phyloP scores from a whole-genome alignment of 2,329 filamentous ascomycete species.

The Zarea fungicola region DNA sequence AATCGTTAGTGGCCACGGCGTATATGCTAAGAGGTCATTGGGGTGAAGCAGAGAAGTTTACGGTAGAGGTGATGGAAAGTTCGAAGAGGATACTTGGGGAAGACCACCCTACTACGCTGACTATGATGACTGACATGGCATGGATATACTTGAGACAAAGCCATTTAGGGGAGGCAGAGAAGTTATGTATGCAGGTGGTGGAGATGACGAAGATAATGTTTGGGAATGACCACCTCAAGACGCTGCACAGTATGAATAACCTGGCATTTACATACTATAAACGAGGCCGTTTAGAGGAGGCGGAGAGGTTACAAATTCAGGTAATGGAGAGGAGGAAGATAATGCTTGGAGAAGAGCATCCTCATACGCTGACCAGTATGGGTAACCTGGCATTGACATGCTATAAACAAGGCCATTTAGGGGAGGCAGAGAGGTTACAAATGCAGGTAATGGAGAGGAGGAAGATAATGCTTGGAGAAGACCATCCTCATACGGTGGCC shows the following conservation, averaged over 20 bases:
- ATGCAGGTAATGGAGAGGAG: conserved; percentile 9
- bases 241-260: neutral
- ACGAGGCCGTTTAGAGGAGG: neutral
- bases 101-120: conserved; percentile 17
- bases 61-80: conserved; percentile 14
- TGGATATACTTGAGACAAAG: neutral
- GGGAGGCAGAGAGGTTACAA: neutral
- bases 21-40: conserved; percentile 11
- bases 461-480: neutral
- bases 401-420: neutral
- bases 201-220: conserved; percentile 6
- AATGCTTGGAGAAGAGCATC: neutral
- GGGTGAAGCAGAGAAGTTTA: conserved; percentile 14
- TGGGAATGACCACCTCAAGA: neutral
- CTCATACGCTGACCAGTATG: neutral
- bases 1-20: conserved; percentile 11
- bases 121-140: conserved; percentile 15
- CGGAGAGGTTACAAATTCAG: neutral
- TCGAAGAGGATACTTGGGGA: conserved; percentile 15
- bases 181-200: neutral
- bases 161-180: neutral
- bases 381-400: neutral
- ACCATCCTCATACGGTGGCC: neutral
- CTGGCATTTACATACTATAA: neutral
- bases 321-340: conserved; percentile 11